phyloP scores from a whole-genome alignment of 2,329 filamentous ascomycete species.

The Podosphaera fusca region DNA sequence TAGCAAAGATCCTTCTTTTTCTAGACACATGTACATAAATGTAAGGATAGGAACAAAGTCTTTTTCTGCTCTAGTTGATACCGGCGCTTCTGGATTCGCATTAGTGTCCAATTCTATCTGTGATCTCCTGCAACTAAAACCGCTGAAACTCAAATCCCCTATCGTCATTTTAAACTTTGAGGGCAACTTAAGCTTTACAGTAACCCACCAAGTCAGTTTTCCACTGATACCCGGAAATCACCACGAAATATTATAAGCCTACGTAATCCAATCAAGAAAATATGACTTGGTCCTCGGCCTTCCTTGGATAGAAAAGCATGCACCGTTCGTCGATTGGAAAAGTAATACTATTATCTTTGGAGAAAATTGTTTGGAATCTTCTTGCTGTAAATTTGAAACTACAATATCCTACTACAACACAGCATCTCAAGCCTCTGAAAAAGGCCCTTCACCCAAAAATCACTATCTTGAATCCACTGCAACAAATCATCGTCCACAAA shows the following conservation, averaged over 20 bases:
- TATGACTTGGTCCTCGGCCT: not conserved
- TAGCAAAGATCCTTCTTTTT: not conserved
- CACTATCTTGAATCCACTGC: not conserved
- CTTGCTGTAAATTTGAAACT: not conserved
- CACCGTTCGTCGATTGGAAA: slow-evolving; percentile 7
- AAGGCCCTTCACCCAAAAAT: not conserved
- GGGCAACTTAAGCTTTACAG: not conserved
- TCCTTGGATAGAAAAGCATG: slow-evolving; percentile 33
- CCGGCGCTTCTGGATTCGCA: not conserved
- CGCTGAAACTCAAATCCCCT: not conserved
- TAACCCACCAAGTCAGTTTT: not conserved
- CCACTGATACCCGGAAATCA: not conserved
- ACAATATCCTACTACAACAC: not conserved
- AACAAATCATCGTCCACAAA: not conserved
- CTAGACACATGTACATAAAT: not conserved
- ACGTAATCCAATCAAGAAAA: not conserved
- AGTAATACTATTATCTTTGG: not conserved
- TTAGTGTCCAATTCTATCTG: not conserved
- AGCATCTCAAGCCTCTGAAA: not conserved
- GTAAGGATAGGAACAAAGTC: not conserved
- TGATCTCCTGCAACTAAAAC: too few species aligned
- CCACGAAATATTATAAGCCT: not conserved
- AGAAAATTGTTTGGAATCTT: not conserved
- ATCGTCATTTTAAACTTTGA: not conserved
- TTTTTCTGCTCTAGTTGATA: not conserved